Conservation (phyloP, 1,284 basidiomycete species). For the Laetiporus sulphureus region DNA sequence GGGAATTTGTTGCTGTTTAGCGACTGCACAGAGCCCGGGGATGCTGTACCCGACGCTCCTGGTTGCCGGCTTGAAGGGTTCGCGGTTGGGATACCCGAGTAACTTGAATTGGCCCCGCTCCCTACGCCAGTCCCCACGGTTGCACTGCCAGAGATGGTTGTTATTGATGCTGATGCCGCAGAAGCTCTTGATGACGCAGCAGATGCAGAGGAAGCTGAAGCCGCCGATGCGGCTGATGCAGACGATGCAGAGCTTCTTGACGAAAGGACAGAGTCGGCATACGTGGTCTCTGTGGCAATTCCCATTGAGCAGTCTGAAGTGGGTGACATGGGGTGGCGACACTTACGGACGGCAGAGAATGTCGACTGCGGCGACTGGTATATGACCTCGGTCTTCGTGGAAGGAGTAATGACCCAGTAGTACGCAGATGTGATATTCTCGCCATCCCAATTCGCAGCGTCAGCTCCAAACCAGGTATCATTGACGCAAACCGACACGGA, state of each 20-base stretch:
- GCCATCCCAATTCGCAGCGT: conserved; percentile 46
- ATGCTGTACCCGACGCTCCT: conserved; percentile 12
- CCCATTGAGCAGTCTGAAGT: neutral
- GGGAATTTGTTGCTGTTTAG: conserved; percentile 46
- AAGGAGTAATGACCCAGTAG: conserved; percentile 65
- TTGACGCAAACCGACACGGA: conserved; percentile 48
- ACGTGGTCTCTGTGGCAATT: conserved; percentile 55
- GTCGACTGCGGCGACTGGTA: conserved; percentile 56
- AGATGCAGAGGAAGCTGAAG: conserved; percentile 18
- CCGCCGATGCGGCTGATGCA: conserved; percentile 30
- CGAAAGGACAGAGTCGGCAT: conserved; percentile 52
- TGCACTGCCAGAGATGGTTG: conserved; percentile 4
- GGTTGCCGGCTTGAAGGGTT: neutral
- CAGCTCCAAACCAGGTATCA: conserved; percentile 66
- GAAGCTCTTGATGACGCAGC: conserved; percentile 22
- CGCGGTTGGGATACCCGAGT: neutral
- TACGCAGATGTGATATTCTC: conserved; percentile 54
- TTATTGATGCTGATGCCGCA: conserved; percentile 11
- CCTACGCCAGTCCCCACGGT: neutral
- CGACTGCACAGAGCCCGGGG: conserved; percentile 41
- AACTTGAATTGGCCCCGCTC: neutral
- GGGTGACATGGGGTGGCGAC: neutral
- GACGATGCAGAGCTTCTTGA: conserved; percentile 42
- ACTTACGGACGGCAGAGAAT: conserved; percentile 74
- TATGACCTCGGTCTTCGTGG: conserved; percentile 43